Base-by-base conservation (phyloP, 176 grass and related monocot genomes). In the Carex parvula region DNA sequence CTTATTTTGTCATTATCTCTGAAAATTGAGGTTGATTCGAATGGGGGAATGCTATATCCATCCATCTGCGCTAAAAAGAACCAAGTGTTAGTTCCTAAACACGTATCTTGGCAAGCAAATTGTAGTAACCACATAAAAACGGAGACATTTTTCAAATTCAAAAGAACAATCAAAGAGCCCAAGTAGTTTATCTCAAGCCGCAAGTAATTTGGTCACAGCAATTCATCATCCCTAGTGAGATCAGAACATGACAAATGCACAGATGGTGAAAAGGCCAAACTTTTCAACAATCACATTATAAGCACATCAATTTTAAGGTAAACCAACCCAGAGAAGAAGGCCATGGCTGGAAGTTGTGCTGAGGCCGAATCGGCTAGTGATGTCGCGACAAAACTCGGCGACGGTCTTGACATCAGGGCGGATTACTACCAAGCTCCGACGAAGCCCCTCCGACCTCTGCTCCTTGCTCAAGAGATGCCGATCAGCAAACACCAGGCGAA, bases 1-100 rank as follows among this genome's bases (percentile, higher is more conserved):
- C 80, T 82, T 82, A 82, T 82, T 66, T 50, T 26, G 41, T 82
- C 80, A 44, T 82, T 82, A 18, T 82, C 80, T 52, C 42, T 82
- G 41, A 82, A 82, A 22, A 82, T 50, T 7, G 35, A 82, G 15
- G 80, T 82, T 15, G 80, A 82, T 82, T 82, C 61, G 17, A 11
- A 82, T 48, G 61, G 39, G 20, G 80, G 80, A 7, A 82, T 50
- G 26, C 1, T 0, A 18, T 67, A 67, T 14, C 80, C 80, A 82
- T 64, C 20, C 60, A 67, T 82, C 80, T 82, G 80, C 61, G 21
- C 44, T 74, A 22, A 82, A 64, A 82, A 13, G n/a, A 82, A 82
- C 3, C 20, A 64, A 20, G 11, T 15, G 21, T 74, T 73, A 73
- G 41, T 41, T 72, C 16, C 21, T 21, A 46, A 66, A 20, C 37